Evolutionary conservation across 805 yeast genomes (phyloP), one percentile per base, ranked within the genome.

Genomic region (Yarrowia yakushimensis): DNA sequence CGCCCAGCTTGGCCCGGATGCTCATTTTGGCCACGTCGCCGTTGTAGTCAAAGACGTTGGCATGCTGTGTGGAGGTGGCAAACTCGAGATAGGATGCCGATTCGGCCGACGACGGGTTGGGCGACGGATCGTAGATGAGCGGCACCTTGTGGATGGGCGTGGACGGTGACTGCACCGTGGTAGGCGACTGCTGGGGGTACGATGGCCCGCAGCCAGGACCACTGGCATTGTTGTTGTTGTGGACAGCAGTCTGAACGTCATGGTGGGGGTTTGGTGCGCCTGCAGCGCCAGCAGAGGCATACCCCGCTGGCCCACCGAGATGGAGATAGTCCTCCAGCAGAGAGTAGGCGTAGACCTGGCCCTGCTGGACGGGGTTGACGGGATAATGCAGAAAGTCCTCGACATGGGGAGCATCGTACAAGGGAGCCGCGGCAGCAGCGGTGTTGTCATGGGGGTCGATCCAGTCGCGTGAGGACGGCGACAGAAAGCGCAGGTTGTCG

Each of bases 321-420:
- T 48, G 55, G 8, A 48, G 55, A n/a, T 48, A 48, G 30, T 48
- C 55, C 39, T 48, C 55, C 20, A 48, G 39, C 30, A 48, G 18
- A 11, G 39, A 31, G 55, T 48, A 48, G 13, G 55, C 31, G 15
- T 48, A 48, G 22, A 48, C 55, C 39, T 48, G 55, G 22, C 55
- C 55, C 55, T 48, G 55, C 39, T 48, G 55, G 17, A 48, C 55
- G 10, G 55, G 55, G 22, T 48, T 48, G 22, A 48, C 55, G n/a
- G 55, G 55, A 15, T 48, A 48, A 22, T 48, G 55, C 55, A 48
- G 55, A 31, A 48, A 48, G 55, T 48, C 55, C 39, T 48, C 55
- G 39, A 48, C 55, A 20, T 48, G 55, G 15, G 55, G 55, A 33
- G 55, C 55, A 20, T 48, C 55, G 39, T 48, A 48, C 11, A 48